These are phyloP conservation scores for Didymella exigua DNA, from an alignment of 2,329 filamentous ascomycete species.

Conservation along the genomic window DNA sequence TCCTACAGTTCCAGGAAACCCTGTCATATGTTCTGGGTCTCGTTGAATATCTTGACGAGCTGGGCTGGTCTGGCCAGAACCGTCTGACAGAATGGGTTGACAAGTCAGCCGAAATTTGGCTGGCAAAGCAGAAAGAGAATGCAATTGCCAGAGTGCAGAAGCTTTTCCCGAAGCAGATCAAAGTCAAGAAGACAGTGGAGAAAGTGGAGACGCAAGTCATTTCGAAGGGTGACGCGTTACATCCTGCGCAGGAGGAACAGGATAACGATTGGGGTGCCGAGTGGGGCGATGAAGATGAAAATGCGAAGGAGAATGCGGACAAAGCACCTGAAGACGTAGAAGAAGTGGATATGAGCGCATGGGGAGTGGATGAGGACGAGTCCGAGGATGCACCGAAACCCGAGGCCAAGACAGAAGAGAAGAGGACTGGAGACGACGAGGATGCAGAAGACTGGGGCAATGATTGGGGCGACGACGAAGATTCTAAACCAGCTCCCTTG, in stretches of 20 bases:
- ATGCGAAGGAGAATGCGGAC: constrained; percentile 11
- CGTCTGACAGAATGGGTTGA: constrained; percentile 80
- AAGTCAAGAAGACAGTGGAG: constrained; percentile 73
- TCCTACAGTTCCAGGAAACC: constrained; percentile 72
- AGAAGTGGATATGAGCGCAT: constrained; percentile 57
- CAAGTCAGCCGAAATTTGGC: constrained; percentile 81
- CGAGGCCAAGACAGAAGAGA: constrained; percentile 44
- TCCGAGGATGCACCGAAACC: constrained; percentile 24
- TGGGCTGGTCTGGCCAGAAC: constrained; percentile 66
- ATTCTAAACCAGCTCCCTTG: constrained; percentile 22
- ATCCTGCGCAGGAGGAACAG: constrained; percentile 58
- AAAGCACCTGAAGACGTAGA: constrained; percentile 36
- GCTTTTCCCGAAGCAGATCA: constrained; percentile 70
- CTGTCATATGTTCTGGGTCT: constrained; percentile 70
- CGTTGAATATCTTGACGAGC: constrained; percentile 64
- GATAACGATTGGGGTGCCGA: constrained; percentile 79
- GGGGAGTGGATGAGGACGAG: constrained; percentile 53
- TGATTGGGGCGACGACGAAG: constrained; percentile 73
- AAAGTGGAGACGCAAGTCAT: constrained; percentile 83
- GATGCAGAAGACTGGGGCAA: constrained; percentile 73
- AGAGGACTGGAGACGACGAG: constrained; percentile 39
- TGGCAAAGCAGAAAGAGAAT: constrained; percentile 79
- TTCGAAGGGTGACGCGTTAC: constrained; percentile 69
- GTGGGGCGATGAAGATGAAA: constrained; percentile 66
- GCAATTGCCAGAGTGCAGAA: constrained; percentile 76